Conservation (phyloP, 208 protist species). For the Wallacemonas sp. region DNA sequence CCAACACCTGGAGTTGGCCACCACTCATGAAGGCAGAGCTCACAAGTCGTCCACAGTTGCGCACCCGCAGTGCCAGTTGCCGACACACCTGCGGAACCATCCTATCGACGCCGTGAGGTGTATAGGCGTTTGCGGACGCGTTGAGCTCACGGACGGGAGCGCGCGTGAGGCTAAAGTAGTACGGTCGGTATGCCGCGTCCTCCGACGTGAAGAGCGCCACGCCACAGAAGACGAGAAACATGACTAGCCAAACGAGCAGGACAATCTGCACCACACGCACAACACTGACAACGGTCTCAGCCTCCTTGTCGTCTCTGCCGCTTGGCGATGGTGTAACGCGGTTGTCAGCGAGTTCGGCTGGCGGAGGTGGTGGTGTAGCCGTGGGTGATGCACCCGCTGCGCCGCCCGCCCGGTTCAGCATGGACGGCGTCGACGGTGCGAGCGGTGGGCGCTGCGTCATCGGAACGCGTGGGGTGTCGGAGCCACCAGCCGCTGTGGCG, state of each 20-base stretch:
- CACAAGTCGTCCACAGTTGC: not conserved
- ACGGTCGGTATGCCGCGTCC: conserved; percentile 23
- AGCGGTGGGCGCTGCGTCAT: conserved; percentile 4
- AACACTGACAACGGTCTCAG: not conserved
- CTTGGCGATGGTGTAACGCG: too few relatives aligned
- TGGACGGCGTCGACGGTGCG: not conserved
- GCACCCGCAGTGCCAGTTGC: conserved; percentile 32
- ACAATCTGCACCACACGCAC: conserved; percentile 10
- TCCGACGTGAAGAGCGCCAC: conserved; percentile 23
- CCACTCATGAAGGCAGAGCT: conserved; percentile 23
- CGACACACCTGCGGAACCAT: conserved; percentile 28
- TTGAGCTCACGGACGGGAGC: not conserved
- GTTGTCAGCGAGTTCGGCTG: too few relatives aligned
- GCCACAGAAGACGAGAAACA: conserved; percentile 28
- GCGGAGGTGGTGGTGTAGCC: too few relatives aligned
- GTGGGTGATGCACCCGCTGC: not conserved
- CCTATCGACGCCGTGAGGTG: conserved; percentile 19
- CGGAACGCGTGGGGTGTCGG: not conserved
- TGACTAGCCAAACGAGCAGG: conserved; percentile 13
- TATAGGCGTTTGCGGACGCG: not conserved
- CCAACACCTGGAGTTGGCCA: conserved; percentile 14
- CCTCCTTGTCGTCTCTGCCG: too few relatives aligned
- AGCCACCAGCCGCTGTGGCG: not conserved
- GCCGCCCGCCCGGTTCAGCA: not conserved
- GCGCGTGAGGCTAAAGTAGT: conserved; percentile 24